Evolutionary conservation across 2,329 filamentous ascomycete species (phyloP).

Genomic region (Pseudocercospora musae): DNA sequence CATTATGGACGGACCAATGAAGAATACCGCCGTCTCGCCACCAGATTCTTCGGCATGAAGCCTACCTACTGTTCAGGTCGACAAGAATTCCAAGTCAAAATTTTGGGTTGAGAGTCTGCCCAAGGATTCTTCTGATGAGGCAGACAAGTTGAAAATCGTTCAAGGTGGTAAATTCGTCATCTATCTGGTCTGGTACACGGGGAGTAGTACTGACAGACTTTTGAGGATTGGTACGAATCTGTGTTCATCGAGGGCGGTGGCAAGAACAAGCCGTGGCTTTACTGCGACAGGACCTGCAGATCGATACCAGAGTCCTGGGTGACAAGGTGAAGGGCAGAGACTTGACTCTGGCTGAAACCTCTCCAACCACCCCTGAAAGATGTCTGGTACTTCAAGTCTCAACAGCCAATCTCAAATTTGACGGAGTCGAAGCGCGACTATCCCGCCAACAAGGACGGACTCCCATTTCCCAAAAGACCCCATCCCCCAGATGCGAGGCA

Average conservation of each 20-base stretch:
- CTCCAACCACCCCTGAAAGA: not conserved
- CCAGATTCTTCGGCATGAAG: conserved; percentile 12
- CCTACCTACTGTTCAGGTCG: not conserved
- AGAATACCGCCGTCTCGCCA: conserved; percentile 8
- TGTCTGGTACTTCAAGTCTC: not conserved
- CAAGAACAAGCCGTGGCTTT: not conserved
- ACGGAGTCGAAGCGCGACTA: not conserved
- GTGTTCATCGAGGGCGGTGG: not conserved
- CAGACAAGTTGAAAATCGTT: not conserved
- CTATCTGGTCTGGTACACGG: no score
- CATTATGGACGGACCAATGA: conserved; percentile 5
- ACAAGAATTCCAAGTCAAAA: no score
- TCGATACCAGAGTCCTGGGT: not conserved
- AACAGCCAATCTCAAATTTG: not conserved
- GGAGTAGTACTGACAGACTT: not conserved
- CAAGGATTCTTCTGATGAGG: not conserved
- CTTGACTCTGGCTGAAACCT: not conserved
- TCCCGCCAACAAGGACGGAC: not conserved
- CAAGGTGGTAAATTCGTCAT: no score
- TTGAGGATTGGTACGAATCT: conserved; percentile 5
- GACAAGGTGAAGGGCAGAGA: not conserved
- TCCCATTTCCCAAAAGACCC: not conserved
- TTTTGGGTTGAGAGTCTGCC: not conserved
- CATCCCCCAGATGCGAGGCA: not conserved
- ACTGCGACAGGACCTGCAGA: conserved; percentile 2